phyloP scores from a whole-genome alignment of 768 basidiomycete species.

The Tricholoma sp. region DNA sequence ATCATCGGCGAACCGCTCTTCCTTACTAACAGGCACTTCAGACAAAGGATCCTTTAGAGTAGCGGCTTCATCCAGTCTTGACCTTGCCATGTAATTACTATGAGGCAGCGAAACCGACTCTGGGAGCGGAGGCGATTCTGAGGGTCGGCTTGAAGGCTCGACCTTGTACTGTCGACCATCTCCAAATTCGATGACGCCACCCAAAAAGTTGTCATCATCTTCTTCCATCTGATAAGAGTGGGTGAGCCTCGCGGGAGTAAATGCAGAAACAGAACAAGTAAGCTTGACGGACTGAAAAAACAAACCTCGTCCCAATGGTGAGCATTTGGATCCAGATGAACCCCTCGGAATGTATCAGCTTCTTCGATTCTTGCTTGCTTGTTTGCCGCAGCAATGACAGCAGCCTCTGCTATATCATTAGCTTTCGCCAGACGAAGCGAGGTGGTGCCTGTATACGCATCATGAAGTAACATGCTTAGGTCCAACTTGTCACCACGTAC shows the following conservation, averaged over 20 bases:
- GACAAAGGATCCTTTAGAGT: constrained; percentile 18
- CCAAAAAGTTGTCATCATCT: constrained; percentile 87
- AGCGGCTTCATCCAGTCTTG: constrained; percentile 17
- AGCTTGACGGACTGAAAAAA: constrained; percentile 5
- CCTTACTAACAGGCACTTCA: constrained; percentile 62
- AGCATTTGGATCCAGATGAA: constrained; percentile 88
- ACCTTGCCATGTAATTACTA: constrained; percentile 10
- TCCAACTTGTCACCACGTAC: constrained; percentile 32
- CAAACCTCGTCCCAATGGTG: constrained; percentile 98
- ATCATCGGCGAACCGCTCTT: constrained; percentile 88
- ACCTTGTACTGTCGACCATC: constrained; percentile 92
- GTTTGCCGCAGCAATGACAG: constrained; percentile 46
- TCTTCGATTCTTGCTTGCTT: constrained; percentile 72
- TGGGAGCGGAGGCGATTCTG: constrained; percentile 23
- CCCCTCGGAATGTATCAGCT: constrained; percentile 91
- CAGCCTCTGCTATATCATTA: constrained; percentile 39
- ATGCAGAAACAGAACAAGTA: background rate
- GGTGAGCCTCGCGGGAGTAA: constrained; percentile 3
- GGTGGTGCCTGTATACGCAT: constrained; percentile 20
- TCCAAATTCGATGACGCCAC: constrained; percentile 89
- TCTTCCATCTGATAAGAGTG: constrained; percentile 65
- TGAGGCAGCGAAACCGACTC: constrained; percentile 22
- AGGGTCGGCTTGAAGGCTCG: constrained; percentile 37
- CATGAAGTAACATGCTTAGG: constrained; percentile 3
- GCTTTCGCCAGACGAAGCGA: constrained; percentile 31